Base-by-base conservation (phyloP, 2,329 filamentous ascomycete species). In the Colletotrichum somersetense region DNA sequence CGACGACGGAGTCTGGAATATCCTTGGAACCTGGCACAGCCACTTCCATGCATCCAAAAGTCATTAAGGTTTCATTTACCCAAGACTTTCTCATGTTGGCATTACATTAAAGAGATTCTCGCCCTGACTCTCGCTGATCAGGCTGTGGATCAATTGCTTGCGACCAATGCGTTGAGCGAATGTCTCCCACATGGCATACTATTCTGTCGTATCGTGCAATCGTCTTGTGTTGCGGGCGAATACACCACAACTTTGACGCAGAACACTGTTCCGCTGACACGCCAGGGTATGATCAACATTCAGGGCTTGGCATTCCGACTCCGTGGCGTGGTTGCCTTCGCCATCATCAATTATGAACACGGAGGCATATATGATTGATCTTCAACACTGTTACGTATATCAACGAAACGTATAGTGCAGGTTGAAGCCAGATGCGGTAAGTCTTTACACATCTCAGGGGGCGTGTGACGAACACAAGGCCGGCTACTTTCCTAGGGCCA, bases 401-500 rank as follows among this genome's bases (percentile, higher is more conserved):
- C 55, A 10, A 26, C 18, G 26, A 20, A 33, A 20, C 16, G 7
- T 40, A 23, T 14, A 35, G 18, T 2, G 35, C 23, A 44, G 23
- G 20, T 14, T 42, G 16, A n/a, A 1, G 38, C 26, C 50, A 20
- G 14, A 52, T 42, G 48, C 10, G n/a, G 14, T 42, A 52, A 18
- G 52, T 0, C 38, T 20, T 8, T 5, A 4, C n/a, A 16, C 6
- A 8, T 6, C 1, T 35, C 23, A 44, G 59, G 61, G 61, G 46
- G n/a, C 11, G 8, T 26, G 42, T 18, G 42, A 20, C 42, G 42
- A 33, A 44, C 5, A 20, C 18, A 38, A 62, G 65, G 58, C 65
- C 44, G 52, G 58, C 58, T 30, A 58, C 52, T 68, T 58, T 35
- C 30, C 18, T n/a, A 40, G n/a, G 5, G 52, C 58, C 18, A 52